Percentiles rank a stretch among this genome's conserved stretches.
Conservation (phyloP, 176 grass and related monocot species). For the Hsuehochloa calcarea region DNA sequence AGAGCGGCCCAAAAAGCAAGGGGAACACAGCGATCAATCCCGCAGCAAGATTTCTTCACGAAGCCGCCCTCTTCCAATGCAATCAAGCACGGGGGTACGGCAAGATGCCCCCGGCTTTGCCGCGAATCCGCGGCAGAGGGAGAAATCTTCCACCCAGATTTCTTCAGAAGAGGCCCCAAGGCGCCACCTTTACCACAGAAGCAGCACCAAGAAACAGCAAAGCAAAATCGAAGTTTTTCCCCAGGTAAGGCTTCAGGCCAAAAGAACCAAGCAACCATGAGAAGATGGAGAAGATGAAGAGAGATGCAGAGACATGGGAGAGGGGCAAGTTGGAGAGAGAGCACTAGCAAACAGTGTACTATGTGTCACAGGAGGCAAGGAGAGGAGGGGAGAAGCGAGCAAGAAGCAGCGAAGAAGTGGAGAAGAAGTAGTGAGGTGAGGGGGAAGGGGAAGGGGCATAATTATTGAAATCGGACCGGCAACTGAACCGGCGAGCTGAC, state of each 20-base stretch:
- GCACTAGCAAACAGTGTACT: background rate
- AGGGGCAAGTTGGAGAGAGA: background rate
- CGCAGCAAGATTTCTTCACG: slow-evolving; percentile 29
- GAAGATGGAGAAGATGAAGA: background rate
- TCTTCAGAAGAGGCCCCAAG: slow-evolving; percentile 7
- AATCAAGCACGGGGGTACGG: slow-evolving; percentile 14
- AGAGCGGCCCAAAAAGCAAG: slow-evolving; percentile 32
- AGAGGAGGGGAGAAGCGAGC: background rate
- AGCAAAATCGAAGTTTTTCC: background rate
- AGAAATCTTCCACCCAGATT: slow-evolving; percentile 18
- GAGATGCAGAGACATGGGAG: background rate
- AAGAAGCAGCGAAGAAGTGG: background rate
- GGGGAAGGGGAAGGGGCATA: no score
- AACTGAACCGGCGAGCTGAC: no score
- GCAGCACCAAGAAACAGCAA: background rate
- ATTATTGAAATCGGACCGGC: no score
- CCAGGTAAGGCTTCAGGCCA: background rate
- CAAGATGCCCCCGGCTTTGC: background rate
- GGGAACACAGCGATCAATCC: background rate
- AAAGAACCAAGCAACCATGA: slow-evolving; percentile 8
- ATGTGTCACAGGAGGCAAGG: background rate
- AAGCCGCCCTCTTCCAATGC: slow-evolving; percentile 5
- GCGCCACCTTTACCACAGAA: slow-evolving; percentile 3
- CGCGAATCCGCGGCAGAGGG: slow-evolving; percentile 10
- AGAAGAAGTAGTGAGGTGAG: background rate